Percentiles rank a stretch among this genome's conserved stretches.
Conservation (phyloP, 2,329 filamentous ascomycete species). For the Xylariaceae sp. region DNA sequence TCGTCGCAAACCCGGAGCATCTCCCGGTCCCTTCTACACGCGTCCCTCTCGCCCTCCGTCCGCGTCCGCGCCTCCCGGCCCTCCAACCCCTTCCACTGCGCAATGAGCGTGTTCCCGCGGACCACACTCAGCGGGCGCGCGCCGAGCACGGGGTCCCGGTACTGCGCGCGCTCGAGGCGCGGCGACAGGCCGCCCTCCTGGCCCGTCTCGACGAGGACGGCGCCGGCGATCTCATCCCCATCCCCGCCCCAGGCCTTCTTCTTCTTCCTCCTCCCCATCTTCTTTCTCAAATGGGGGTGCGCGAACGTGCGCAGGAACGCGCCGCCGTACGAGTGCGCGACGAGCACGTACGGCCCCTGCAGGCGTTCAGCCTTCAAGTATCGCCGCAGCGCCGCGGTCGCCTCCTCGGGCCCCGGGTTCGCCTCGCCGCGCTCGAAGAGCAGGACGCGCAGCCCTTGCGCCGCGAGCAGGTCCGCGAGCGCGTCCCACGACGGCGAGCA, state of each 20-base stretch:
- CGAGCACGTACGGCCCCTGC: conserved; percentile 28
- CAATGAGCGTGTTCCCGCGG: conserved; percentile 29
- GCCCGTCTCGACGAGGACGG: conserved; percentile 36
- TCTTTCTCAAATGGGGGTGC: conserved; percentile 3
- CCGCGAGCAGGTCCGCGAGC: conserved; percentile 20
- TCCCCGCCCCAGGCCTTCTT: background rate
- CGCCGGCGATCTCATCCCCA: conserved; percentile 19
- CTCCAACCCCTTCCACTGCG: conserved; percentile 26
- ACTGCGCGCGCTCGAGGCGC: conserved; percentile 26
- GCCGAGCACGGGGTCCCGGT: conserved; percentile 21
- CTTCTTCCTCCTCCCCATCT: background rate
- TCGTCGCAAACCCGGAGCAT: conserved; percentile 27
- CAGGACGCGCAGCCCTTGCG: conserved; percentile 26
- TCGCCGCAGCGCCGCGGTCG: conserved; percentile 23
- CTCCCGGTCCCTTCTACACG: conserved; percentile 11
- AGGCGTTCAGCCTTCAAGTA: conserved; percentile 17
- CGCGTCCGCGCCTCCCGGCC: conserved; percentile 5
- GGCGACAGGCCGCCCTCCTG: conserved; percentile 35
- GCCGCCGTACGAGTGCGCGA: conserved; percentile 38
- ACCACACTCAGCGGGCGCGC: conserved; percentile 32
- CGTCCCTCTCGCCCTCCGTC: background rate
- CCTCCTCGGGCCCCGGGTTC: conserved; percentile 13
- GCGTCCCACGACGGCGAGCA: conserved; percentile 32
- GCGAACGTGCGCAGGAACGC: conserved; percentile 35
- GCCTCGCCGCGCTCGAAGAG: conserved; percentile 27